phyloP scores from a whole-genome alignment of 768 basidiomycete genomes.

The Collybiopsis luxurians region DNA sequence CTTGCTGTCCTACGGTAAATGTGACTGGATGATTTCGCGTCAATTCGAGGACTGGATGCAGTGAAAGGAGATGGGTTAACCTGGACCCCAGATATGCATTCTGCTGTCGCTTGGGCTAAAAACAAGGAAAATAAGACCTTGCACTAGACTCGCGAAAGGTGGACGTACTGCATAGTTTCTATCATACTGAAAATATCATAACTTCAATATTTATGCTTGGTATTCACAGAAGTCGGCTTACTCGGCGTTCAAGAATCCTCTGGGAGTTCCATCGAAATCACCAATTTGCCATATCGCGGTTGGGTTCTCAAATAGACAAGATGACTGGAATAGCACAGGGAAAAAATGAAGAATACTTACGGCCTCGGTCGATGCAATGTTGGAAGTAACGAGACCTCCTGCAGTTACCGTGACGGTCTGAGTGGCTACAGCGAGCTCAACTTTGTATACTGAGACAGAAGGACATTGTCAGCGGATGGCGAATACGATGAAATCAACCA shows the following conservation, averaged over 20 bases:
- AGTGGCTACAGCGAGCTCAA: constrained; percentile 12
- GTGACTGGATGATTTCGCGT: constrained; percentile 18
- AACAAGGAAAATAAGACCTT: neutral
- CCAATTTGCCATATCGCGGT: constrained; percentile 33
- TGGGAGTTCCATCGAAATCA: constrained; percentile 34
- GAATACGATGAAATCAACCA: neutral
- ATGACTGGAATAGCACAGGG: neutral
- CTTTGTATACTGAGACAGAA: constrained; percentile 30
- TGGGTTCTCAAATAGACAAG: constrained; percentile 18
- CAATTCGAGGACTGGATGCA: neutral
- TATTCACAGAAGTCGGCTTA: constrained; percentile 12
- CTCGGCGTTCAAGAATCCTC: constrained; percentile 36
- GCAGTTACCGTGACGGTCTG: constrained; percentile 5
- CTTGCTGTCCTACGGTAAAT: constrained; percentile 25
- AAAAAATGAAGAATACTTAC: constrained; percentile 13
- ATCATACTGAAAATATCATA: constrained; percentile 23
- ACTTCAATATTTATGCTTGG: too few relatives aligned
- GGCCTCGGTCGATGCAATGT: constrained; percentile 28
- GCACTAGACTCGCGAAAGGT: too few relatives aligned
- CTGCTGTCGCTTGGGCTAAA: constrained; percentile 31
- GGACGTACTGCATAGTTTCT: constrained; percentile 28
- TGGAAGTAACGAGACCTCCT: constrained; percentile 22
- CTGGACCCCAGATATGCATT: constrained; percentile 31
- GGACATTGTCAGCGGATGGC: neutral
- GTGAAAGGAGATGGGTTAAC: constrained; percentile 11